Conservation (phyloP, 2,329 filamentous ascomycete genomes). For the Sclerotinia subarctica region DNA sequence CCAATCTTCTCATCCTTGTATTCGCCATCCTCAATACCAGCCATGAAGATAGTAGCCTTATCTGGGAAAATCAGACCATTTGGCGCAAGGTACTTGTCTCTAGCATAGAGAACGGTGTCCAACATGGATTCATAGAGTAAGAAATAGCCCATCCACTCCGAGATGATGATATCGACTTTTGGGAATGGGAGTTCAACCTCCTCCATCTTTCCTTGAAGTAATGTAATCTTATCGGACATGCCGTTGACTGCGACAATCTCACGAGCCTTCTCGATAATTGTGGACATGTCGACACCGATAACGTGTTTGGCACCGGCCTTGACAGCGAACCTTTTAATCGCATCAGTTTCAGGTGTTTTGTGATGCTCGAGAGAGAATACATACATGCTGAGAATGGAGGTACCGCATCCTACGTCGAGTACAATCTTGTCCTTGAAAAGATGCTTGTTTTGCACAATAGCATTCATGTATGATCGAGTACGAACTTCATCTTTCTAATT, state of each 20-base stretch:
- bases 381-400: conserved; percentile 97
- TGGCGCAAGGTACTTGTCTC: conserved; percentile 83
- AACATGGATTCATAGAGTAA: conserved; percentile 98
- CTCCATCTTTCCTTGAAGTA: conserved; percentile 99
- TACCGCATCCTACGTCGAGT: conserved; percentile 96
- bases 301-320: conserved; percentile 97
- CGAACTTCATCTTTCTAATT: conserved; percentile 95
- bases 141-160: conserved; percentile 99
- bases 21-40: conserved; percentile 96
- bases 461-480: conserved; percentile 93
- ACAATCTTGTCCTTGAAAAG: conserved; percentile 90
- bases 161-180: conserved; percentile 99
- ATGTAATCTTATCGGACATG: conserved; percentile 91
- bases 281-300: conserved; percentile 99
- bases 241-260: conserved; percentile 93
- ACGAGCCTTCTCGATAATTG: conserved; percentile 96
- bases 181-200: conserved; percentile 90
- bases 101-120: conserved; percentile 94
- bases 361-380: conserved; percentile 37
- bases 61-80: conserved; percentile 96
- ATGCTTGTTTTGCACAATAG: conserved; percentile 96
- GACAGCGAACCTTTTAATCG: conserved; percentile 81
- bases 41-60: conserved; percentile 96
- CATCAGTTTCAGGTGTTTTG: not conserved
- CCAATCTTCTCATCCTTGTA: conserved; percentile 99